Conservation (phyloP, 306 rosid genomes). For the Oemleria cerasiformis region DNA sequence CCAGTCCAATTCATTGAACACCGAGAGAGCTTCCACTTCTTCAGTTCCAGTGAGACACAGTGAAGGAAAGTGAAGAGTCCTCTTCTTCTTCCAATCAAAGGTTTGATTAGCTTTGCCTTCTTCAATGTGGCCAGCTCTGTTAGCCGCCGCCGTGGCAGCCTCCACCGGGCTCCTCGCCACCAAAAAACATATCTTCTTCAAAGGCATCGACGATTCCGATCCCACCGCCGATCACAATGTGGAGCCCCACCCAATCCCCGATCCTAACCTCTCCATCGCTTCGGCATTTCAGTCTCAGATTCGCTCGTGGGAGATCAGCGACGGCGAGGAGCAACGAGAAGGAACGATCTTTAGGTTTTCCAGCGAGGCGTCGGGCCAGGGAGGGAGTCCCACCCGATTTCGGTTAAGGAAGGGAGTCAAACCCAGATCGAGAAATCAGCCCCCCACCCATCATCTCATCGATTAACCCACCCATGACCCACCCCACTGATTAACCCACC, state of each 20-base stretch:
- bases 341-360: conserved; percentile 47
- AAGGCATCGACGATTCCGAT: not conserved
- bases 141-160: too few species aligned
- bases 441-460: too few species aligned
- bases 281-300: conserved; percentile 15
- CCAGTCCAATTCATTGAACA: not conserved
- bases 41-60: conserved; percentile 1
- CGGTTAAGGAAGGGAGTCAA: conserved; percentile 14
- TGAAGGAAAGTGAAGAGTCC: not conserved
- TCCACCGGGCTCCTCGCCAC: too few species aligned
- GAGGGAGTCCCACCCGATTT: conserved; percentile 18
- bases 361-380: conserved; percentile 17
- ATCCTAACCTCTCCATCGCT: not conserved
- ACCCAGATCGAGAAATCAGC: too few species aligned
- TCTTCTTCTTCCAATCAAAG: too few species aligned
- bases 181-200: not conserved
- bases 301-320: conserved; percentile 9
- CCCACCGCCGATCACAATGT: conserved; percentile 6
- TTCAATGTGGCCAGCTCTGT: too few species aligned
- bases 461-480: too few species aligned
- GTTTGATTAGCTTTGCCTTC: too few species aligned
- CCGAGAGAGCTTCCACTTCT: not conserved
- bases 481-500: too few species aligned
- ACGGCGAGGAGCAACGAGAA: conserved; percentile 19
- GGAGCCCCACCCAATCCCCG: not conserved